phyloP scores from a whole-genome alignment of 2,329 filamentous ascomycete genomes.

The Cladosporium phlei region DNA sequence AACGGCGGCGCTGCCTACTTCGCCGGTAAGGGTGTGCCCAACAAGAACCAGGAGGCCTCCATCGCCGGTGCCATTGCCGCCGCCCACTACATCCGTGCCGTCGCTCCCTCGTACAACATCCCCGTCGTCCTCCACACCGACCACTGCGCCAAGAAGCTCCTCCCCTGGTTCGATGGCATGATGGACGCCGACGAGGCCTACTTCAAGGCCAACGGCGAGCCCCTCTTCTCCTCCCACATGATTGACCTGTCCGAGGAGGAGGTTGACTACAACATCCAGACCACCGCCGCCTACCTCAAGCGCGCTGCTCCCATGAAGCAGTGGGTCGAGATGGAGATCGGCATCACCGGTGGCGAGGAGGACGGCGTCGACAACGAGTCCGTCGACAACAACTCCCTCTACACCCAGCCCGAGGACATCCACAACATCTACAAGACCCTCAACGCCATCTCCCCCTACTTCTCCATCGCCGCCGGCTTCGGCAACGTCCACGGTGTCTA shows the following conservation, averaged over 20 bases:
- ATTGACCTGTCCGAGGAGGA: conserved; percentile 93
- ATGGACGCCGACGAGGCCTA: conserved; percentile 88
- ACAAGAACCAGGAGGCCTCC: conserved; percentile 78
- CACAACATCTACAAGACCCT: conserved; percentile 85
- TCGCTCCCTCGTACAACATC: conserved; percentile 82
- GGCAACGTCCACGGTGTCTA: conserved; percentile 99
- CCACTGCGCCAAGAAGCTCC: conserved; percentile 98
- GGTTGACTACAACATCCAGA: conserved; percentile 85
- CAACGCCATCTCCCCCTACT: conserved; percentile 83
- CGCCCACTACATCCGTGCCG: conserved; percentile 86
- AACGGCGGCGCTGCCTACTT: conserved; percentile 78
- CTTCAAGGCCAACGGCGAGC: conserved; percentile 89
- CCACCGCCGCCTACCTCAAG: conserved; percentile 89
- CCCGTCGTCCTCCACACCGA: conserved; percentile 95
- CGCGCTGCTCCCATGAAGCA: conserved; percentile 95
- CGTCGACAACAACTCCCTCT: conserved; percentile 93
- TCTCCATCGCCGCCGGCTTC: conserved; percentile 96
- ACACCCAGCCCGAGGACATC: conserved; percentile 97
- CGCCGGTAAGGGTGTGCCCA: conserved; percentile 64
- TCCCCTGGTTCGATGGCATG: conserved; percentile 96
- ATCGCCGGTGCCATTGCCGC: conserved; percentile 82
- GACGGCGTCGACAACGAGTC: conserved; percentile 98
- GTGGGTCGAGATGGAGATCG: conserved; percentile 98
- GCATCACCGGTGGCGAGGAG: conserved; percentile 95
- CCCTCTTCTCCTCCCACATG: conserved; percentile 97